Evolutionary conservation across 2,329 filamentous ascomycete genomes (phyloP), one percentile per base, ranked within the genome.

Genomic region (Albophoma yamanashiensis): DNA sequence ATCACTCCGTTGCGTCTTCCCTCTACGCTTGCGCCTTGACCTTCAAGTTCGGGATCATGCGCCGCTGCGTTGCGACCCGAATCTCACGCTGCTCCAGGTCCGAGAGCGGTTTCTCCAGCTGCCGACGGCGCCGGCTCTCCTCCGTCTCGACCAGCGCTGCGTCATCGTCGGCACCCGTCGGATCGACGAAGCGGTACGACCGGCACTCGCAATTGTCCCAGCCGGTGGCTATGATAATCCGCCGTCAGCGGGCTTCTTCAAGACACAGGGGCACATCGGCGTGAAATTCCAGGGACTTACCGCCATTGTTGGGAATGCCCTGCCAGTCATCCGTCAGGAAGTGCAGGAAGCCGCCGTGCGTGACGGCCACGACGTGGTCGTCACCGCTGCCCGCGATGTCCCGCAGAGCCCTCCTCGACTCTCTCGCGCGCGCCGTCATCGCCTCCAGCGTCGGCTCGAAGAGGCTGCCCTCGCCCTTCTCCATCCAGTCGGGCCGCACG

Each of bases 271-370:
- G 22, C 40, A 9, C 11, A 43, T 39, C 50, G 20, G 27, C 27
- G 27, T 31, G 27, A 31, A 31, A 31, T 31, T 31, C 5, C 27
- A 31, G 39, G 2, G 17, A 34, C 77, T 60, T 71, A 80, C 79
- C 75, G 61, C 62, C 63, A 0, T 67, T 66, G 4, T 77, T 67
- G 67, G 74, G 70, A 31, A 82, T 80, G 50, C 85, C 88, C 59
- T 84, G 78, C 84, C 87, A 95, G 68, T 96, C 91, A 65, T 92
- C 84, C 0, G 90, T 94, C 63, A 96, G 76, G 67, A 91, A 95
- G 71, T 96, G 92, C 67, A 96, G 71, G 66, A 92, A 89, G 1
- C 89, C 89, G 1, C 92, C 92, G 67, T 96, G 92, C 3, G 90
- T 88, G 9, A 95, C 90, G 2, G 92, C 79, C 0, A 88, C 84